A percentile compares a stretch with the other conserved stretches of the same genome.
phyloP scores from a whole-genome alignment of 345 rosid species.

The Schrenkiella parvula region DNA sequence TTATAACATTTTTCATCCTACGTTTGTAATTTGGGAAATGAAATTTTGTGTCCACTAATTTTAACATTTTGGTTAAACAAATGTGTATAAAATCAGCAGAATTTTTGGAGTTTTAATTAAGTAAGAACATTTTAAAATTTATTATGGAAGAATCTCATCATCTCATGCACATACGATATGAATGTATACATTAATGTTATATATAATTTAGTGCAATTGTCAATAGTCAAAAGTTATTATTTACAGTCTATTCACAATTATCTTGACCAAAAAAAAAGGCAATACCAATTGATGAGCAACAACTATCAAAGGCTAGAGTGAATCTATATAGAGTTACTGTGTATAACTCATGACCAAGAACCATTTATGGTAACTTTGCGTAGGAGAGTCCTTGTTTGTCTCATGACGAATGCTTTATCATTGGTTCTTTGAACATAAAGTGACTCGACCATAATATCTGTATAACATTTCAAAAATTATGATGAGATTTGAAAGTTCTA shows the following conservation, averaged over 20 bases:
- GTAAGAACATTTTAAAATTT: no score
- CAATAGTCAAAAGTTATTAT: constrained; percentile 4
- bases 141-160: no score
- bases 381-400: constrained; percentile 1
- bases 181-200: neutral
- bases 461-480: neutral
- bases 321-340: constrained; percentile 3
- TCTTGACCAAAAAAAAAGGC: neutral
- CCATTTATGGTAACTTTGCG: constrained; percentile 12
- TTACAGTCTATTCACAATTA: neutral
- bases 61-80: no score
- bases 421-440: neutral
- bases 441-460: neutral
- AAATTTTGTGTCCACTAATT: no score
- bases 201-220: neutral
- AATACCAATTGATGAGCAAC: neutral
- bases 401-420: constrained; percentile 5
- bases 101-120: no score
- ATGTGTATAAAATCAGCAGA: no score
- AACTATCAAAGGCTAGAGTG: neutral
- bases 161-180: neutral
- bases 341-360: neutral
- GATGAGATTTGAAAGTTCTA: neutral
- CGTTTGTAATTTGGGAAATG: neutral
- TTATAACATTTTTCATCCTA: neutral